These are phyloP conservation scores for Pueraria montana DNA, from an alignment of 306 rosid species.

Conservation along the genomic window DNA sequence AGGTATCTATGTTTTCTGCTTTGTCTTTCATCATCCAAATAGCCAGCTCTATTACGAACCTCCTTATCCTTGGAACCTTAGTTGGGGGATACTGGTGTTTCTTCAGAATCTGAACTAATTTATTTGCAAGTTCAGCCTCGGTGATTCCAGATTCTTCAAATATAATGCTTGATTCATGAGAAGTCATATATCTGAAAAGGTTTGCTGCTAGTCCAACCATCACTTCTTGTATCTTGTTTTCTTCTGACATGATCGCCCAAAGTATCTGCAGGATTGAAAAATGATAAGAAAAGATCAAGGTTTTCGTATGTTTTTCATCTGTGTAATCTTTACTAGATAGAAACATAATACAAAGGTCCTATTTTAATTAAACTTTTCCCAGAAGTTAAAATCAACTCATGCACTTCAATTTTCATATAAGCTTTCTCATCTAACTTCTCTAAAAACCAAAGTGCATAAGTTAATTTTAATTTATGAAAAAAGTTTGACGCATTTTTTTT, in stretches of 20 bases:
- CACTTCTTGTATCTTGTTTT: conserved; percentile 81
- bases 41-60: conserved; percentile 75
- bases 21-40: conserved; percentile 89
- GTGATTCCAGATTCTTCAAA: conserved; percentile 66
- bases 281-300: background rate
- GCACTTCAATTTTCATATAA: background rate
- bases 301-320: background rate
- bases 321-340: background rate
- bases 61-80: conserved; percentile 78
- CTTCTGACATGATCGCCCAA: conserved; percentile 65
- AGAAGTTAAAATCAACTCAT: background rate
- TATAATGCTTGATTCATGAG: conserved; percentile 63
- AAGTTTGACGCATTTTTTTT: background rate
- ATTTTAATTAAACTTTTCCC: too few species aligned
- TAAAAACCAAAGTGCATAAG: too few species aligned
- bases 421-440: background rate
- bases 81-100: conserved; percentile 63
- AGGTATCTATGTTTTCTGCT: conserved; percentile 52
- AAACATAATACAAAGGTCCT: background rate
- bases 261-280: conserved; percentile 57
- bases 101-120: conserved; percentile 63
- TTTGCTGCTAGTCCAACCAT: conserved; percentile 85
- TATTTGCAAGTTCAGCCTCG: conserved; percentile 63
- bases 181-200: conserved; percentile 63
- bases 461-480: background rate